Conservation (phyloP, 805 yeast species). For the Cyberlindnera misumaiensis region DNA sequence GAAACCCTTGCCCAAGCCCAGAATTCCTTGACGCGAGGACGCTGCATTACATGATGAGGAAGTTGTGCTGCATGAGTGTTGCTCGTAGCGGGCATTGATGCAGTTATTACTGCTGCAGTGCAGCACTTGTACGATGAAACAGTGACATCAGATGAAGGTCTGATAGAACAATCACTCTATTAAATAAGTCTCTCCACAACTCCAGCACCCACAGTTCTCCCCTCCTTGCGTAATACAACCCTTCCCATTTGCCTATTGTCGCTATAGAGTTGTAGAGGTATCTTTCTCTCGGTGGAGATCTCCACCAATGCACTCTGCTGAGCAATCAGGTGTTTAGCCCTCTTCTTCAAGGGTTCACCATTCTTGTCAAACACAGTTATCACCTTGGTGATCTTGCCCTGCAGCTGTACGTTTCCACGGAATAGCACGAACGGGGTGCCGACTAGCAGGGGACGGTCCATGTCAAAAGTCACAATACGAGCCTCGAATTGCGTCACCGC, state of each 20-base stretch:
- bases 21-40: too few species aligned
- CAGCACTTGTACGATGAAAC: too few species aligned
- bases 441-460: slow-evolving; percentile 86
- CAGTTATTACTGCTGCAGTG: too few species aligned
- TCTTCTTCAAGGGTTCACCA: slow-evolving; percentile 74
- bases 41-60: too few species aligned
- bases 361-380: slow-evolving; percentile 84
- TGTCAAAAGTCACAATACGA: slow-evolving; percentile 83
- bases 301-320: slow-evolving; percentile 95
- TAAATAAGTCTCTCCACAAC: slow-evolving; percentile 60
- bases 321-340: slow-evolving; percentile 90
- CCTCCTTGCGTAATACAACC: slow-evolving; percentile 98
- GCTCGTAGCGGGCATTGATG: too few species aligned
- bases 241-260: slow-evolving; percentile 98
- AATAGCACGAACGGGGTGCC: slow-evolving; percentile 91
- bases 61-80: too few species aligned
- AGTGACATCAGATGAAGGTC: too few species aligned
- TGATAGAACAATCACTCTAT: too few species aligned
- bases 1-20: too few species aligned
- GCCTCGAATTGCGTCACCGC: slow-evolving; percentile 69
- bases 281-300: slow-evolving; percentile 74
- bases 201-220: slow-evolving; percentile 99
- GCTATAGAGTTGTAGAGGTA: slow-evolving; percentile 91
- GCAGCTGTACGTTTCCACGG: slow-evolving; percentile 91
- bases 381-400: slow-evolving; percentile 79